Conservation (phyloP, 371 early-diverging fungal species). For the Mucor ambiguus region DNA sequence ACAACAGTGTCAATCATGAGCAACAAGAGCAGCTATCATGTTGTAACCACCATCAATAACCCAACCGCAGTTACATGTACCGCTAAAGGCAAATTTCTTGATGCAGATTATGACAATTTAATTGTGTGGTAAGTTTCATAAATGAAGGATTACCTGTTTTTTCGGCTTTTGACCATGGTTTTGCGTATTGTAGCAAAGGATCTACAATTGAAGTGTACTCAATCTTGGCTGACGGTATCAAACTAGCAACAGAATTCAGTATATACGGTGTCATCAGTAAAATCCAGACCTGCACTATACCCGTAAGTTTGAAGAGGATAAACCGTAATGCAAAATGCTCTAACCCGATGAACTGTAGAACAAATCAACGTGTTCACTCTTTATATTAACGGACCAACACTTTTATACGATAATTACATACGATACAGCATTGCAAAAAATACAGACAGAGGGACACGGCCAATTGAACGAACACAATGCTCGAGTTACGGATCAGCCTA, state of each 20-base stretch:
- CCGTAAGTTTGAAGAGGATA: slow-evolving; percentile 32
- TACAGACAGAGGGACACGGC: slow-evolving; percentile 18
- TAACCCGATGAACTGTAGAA: slow-evolving; percentile 7
- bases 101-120: slow-evolving; percentile 56
- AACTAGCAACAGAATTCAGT: slow-evolving; percentile 53
- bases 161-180: neutral
- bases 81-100: slow-evolving; percentile 55
- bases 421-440: neutral
- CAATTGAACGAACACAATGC: slow-evolving; percentile 1
- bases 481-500: slow-evolving; percentile 11
- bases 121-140: slow-evolving; percentile 56
- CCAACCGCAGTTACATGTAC: slow-evolving; percentile 27
- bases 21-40: slow-evolving; percentile 13
- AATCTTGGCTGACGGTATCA: slow-evolving; percentile 46
- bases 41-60: slow-evolving; percentile 20
- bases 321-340: too few relatives aligned
- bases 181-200: slow-evolving; percentile 52
- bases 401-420: slow-evolving; percentile 16
- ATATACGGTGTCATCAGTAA: slow-evolving; percentile 66
- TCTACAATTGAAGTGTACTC: slow-evolving; percentile 65
- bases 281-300: slow-evolving; percentile 49
- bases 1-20: neutral
- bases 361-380: slow-evolving; percentile 14
- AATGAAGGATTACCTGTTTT: neutral
- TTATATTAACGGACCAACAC: slow-evolving; percentile 23